phyloP scores from a whole-genome alignment of 768 basidiomycete genomes.

The Mycena chlorophos region DNA sequence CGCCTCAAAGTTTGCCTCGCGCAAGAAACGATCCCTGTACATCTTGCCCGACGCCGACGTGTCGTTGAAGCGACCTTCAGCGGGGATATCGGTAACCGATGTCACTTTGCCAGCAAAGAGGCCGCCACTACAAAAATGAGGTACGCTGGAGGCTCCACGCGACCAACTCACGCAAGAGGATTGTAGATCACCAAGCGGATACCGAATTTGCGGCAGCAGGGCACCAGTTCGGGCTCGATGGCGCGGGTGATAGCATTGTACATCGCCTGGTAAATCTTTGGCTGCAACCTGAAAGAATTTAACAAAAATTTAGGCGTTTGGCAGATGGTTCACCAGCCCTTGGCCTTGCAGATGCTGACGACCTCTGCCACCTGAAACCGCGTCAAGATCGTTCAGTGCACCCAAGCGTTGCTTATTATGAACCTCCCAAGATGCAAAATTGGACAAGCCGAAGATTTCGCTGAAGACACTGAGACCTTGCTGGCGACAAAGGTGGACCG shows the following conservation, averaged over 20 bases:
- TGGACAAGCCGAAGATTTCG: conserved; percentile 51
- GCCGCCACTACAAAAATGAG: conserved; percentile 37
- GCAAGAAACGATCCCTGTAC: conserved; percentile 49
- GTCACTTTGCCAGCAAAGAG: conserved; percentile 48
- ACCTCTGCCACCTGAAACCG: conserved; percentile 45
- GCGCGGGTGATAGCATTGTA: conserved; percentile 50
- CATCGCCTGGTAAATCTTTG: conserved; percentile 13
- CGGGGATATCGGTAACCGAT: conserved; percentile 32
- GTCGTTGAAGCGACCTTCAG: conserved; percentile 45
- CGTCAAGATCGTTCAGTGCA: not conserved
- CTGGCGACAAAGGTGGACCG: not conserved
- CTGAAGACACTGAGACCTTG: conserved; percentile 24
- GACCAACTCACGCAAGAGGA: conserved; percentile 40
- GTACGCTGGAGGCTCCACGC: not conserved
- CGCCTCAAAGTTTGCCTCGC: conserved; percentile 43
- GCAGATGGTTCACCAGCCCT: conserved; percentile 47
- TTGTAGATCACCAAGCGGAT: conserved; percentile 47
- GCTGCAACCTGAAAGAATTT: not conserved
- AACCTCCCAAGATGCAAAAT: conserved; percentile 53
- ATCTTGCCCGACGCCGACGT: conserved; percentile 38
- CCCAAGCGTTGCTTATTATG: too few species aligned
- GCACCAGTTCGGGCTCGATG: conserved; percentile 49
- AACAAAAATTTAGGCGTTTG: too few species aligned
- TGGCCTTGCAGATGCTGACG: conserved; percentile 47
- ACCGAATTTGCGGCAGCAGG: conserved; percentile 50